Percentiles rank a stretch among this genome's conserved stretches.
These are phyloP conservation scores for Prunus salicina DNA, from an alignment of 306 rosid species.

Conservation along the genomic window DNA sequence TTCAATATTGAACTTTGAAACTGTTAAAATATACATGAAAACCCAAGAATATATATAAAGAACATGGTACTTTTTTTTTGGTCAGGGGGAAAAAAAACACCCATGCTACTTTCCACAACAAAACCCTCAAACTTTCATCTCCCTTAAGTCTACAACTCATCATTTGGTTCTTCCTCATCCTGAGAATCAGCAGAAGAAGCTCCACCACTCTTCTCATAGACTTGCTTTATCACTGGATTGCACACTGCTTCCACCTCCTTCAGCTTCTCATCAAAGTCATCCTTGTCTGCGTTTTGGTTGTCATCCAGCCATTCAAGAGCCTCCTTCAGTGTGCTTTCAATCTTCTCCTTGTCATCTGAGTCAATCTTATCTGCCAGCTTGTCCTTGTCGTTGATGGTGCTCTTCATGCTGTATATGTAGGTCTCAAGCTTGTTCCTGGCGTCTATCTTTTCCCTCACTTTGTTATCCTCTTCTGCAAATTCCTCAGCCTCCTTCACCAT, in stretches of 20 bases:
- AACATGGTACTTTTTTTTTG: neutral
- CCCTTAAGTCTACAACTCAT: slow-evolving; percentile 36
- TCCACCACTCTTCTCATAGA: slow-evolving; percentile 42
- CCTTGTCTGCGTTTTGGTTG: slow-evolving; percentile 40
- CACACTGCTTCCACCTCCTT: slow-evolving; percentile 50
- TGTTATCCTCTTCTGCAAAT: slow-evolving; percentile 51
- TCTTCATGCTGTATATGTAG: slow-evolving; percentile 49
- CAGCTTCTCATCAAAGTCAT: slow-evolving; percentile 44
- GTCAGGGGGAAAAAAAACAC: neutral
- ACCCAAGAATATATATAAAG: neutral
- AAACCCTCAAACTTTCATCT: neutral
- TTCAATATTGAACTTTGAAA: neutral
- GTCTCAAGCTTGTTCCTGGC: slow-evolving; percentile 49
- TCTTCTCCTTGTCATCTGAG: slow-evolving; percentile 45
- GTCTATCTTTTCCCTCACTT: slow-evolving; percentile 42
- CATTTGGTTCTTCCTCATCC: slow-evolving; percentile 38
- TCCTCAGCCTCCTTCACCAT: slow-evolving; percentile 66
- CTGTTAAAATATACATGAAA: neutral
- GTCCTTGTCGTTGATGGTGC: slow-evolving; percentile 37
- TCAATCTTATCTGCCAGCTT: slow-evolving; percentile 46
- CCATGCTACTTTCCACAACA: too few relatives aligned
- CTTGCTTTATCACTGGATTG: slow-evolving; percentile 38
- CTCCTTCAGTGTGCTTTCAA: slow-evolving; percentile 38
- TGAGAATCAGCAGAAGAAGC: slow-evolving; percentile 19
- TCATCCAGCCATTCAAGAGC: slow-evolving; percentile 53